A percentile compares a stretch with the other conserved stretches of the same genome.
Conservation (phyloP, 192 early-diverging fungal species). For the Spizellomyces punctatus region DNA sequence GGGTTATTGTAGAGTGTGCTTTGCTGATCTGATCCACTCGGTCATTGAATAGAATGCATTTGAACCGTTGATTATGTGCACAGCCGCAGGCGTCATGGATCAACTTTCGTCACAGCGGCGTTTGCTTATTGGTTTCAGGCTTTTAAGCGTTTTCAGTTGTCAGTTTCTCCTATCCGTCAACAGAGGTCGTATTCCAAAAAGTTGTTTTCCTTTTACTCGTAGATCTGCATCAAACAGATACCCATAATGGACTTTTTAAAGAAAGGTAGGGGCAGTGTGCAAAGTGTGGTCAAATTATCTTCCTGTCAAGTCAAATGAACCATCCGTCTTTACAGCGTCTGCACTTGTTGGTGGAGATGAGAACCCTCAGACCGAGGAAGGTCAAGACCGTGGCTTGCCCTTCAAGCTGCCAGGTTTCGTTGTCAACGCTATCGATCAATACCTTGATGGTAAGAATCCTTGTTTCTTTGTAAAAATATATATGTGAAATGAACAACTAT, state of each 20-base stretch:
- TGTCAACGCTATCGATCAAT: slow-evolving; percentile 19
- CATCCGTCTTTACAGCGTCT: neutral
- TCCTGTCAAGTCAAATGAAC: neutral
- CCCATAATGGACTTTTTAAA: neutral
- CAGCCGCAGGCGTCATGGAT: too few species aligned
- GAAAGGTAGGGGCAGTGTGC: neutral
- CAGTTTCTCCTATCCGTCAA: too few species aligned
- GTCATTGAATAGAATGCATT: too few species aligned
- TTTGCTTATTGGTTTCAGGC: too few species aligned
- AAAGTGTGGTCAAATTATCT: neutral
- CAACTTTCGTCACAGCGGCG: too few species aligned
- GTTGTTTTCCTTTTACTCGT: too few species aligned
- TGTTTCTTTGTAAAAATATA: neutral
- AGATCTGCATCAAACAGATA: too few species aligned
- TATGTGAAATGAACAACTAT: neutral
- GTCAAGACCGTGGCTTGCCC: slow-evolving; percentile 19
- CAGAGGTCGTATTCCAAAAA: too few species aligned
- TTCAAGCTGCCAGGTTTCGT: slow-evolving; percentile 30
- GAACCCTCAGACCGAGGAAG: neutral
- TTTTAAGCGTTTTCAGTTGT: too few species aligned
- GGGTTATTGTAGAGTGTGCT: too few species aligned
- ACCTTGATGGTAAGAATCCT: slow-evolving; percentile 17
- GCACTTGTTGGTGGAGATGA: neutral
- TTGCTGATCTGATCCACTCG: too few species aligned
- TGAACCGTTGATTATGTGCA: too few species aligned